Base-by-base conservation (phyloP, 192 early-diverging fungal species). In the Gorgonomyces haynaldii region DNA sequence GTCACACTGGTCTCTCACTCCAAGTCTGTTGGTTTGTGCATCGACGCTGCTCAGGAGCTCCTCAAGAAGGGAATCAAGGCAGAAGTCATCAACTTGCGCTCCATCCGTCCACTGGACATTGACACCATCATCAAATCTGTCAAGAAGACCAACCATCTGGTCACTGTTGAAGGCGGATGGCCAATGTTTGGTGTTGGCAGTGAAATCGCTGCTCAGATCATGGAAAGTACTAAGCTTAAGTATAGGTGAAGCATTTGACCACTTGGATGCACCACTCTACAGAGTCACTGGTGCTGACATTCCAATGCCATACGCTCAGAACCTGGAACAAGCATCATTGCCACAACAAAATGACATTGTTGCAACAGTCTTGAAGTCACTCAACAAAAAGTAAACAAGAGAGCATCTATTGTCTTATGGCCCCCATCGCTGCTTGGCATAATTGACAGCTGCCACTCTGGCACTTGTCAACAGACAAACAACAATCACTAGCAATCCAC, bases 91-190 rank as follows among this genome's bases (percentile, higher is more conserved):
- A 98, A 98, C 78, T 75, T 98, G 54, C 84, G 95, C 42, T 91
- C 91, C 47, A 98, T 98, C 66, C 85, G 89, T 47, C 95, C 95
- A 25, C 73, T 98, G 36, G 91, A 98, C 56, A 78, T 89, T 55
- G 81, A 81, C 17, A 79, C 91, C 40, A 87, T 98, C 59, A 67
- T 98, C 66, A 79, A 81, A 52, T 88, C 84, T 2, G 76, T 98
- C 54, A 96, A 94, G 78, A 94, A 96, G 81, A 98, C 95, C 57
- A 92, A 96, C 82, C 86, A 79, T 60, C 64, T 98, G 32, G 80
- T 98, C 49, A 90, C 91, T 17, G 88, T 96, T 39, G 91, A 98
- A 66, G 83, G 86, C 54, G 95, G 91, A 37, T 98, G 86, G 85
- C 89, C 95, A 25, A 70, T 78, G 57, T 94, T 86, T 56, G 88